phyloP scores from a whole-genome alignment of 163 green algal species.

The Chlamydomonas reinhardtii region DNA sequence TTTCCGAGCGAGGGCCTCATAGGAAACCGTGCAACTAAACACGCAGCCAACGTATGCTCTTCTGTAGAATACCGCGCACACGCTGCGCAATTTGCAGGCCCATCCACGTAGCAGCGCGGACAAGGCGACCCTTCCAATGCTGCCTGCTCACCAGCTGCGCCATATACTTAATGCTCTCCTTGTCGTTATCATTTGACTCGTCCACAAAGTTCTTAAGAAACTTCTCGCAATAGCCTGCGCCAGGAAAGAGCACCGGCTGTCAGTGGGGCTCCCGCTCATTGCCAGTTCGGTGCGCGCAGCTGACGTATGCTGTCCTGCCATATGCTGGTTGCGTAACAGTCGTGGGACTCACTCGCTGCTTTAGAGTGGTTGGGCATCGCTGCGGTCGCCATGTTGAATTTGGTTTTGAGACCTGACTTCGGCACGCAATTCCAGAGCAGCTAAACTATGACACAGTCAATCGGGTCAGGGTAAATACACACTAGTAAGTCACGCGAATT shows the following conservation, averaged over 20 bases:
- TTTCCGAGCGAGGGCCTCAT: neutral
- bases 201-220: conserved; percentile 83
- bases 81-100: too few species aligned
- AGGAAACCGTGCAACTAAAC: neutral
- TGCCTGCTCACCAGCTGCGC: conserved; percentile 70
- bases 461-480: too few species aligned
- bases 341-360: neutral
- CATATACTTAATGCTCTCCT: conserved; percentile 78
- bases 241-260: too few species aligned
- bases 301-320: too few species aligned
- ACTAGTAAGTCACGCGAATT: too few species aligned
- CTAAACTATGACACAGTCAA: too few species aligned
- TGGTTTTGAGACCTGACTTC: too few species aligned
- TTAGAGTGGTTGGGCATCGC: neutral
- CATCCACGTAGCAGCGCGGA: too few species aligned
- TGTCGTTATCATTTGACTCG: conserved; percentile 41
- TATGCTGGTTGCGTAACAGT: neutral
- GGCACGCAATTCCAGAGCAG: too few species aligned
- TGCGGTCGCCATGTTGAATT: neutral
- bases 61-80: neutral
- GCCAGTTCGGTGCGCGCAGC: too few species aligned
- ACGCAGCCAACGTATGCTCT: neutral
- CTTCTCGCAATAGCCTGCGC: conserved; percentile 49
- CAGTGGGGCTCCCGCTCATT: too few species aligned
- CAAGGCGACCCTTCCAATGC: too few species aligned